Evolutionary conservation across 257 asterid species (phyloP).

Genomic region (Capsicum baccatum): DNA sequence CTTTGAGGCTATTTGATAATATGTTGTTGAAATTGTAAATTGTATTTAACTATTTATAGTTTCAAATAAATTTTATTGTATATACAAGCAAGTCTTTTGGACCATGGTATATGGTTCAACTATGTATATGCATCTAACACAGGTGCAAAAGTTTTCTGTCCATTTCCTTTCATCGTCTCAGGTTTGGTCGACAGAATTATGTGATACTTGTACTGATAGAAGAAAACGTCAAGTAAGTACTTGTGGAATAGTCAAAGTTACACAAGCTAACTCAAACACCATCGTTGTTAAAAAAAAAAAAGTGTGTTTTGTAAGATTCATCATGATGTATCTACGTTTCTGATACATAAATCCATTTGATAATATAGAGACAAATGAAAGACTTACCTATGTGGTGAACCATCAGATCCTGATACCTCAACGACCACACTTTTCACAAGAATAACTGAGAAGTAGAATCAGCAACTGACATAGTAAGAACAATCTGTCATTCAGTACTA

Average conservation of each 20-base stretch:
- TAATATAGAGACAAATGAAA: background rate
- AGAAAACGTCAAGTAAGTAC: background rate
- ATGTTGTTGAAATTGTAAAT: background rate
- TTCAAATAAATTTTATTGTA: background rate
- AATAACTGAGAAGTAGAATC: background rate
- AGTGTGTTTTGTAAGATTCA: background rate
- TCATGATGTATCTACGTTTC: background rate
- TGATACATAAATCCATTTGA: background rate
- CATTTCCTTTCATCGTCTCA: background rate
- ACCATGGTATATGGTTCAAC: background rate
- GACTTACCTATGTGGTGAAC: background rate
- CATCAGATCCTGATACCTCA: background rate
- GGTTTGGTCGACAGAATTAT: background rate
- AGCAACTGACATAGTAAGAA: background rate
- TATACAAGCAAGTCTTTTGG: background rate
- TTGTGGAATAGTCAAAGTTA: background rate
- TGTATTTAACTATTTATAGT: background rate
- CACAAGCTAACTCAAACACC: background rate
- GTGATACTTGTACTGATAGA: background rate
- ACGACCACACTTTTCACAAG: background rate
- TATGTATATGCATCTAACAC: background rate
- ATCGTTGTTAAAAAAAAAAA: background rate
- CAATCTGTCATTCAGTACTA: conserved; percentile 12
- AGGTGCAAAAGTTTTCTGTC: background rate
- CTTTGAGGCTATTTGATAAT: background rate